Evolutionary conservation across 176 grass and related monocot genomes (phyloP).

Genomic region (Eleusine indica): DNA sequence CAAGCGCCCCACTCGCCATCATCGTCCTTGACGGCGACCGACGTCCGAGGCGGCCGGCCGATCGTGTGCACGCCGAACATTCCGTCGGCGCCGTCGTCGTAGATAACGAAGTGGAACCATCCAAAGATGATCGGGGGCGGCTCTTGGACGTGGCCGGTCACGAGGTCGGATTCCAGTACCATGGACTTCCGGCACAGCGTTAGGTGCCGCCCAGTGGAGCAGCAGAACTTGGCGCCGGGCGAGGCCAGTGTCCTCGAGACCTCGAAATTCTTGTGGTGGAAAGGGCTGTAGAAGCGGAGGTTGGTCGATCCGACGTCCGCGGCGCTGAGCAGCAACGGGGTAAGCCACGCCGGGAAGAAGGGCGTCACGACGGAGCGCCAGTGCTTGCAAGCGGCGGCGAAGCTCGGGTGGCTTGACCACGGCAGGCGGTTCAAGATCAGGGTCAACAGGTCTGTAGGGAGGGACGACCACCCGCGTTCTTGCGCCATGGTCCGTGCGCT

Average conservation of each 20-base stretch:
- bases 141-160: neutral
- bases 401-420: conserved; percentile 24
- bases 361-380: conserved; percentile 15
- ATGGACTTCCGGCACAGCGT: neutral
- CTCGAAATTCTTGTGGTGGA: conserved; percentile 38
- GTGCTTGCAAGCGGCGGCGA: conserved; percentile 15
- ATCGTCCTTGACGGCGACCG: neutral
- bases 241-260: neutral
- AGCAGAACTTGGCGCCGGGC: conserved; percentile 23
- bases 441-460: conserved; percentile 8
- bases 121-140: neutral
- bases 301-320: conserved; percentile 17
- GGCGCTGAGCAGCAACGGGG: conserved; percentile 28
- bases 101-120: neutral
- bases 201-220: conserved; percentile 15
- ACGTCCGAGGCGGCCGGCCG: neutral
- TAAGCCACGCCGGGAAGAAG: conserved; percentile 38
- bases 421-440: neutral
- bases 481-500: too few species aligned
- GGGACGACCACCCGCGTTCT: conserved; percentile 26
- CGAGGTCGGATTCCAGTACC: neutral
- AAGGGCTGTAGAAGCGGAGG: conserved; percentile 37
- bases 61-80: neutral
- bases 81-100: neutral
- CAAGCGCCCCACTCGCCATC: neutral